Evolutionary conservation across 2,329 filamentous ascomycete genomes (phyloP).

Genomic region (Xylariaceae sp.): DNA sequence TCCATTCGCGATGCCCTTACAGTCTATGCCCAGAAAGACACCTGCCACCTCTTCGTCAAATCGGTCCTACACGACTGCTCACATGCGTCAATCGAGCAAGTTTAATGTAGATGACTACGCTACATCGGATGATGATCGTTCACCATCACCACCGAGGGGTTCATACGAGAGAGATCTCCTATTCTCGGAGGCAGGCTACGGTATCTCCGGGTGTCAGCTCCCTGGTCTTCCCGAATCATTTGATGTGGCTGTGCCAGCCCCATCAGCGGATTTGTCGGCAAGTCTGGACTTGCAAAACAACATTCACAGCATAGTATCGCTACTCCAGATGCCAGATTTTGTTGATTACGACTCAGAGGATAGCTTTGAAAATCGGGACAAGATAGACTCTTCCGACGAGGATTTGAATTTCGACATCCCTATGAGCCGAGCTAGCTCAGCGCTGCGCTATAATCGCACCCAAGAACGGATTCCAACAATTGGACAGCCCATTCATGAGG

Average conservation of each 20-base stretch:
- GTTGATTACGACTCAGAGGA: conserved; percentile 31
- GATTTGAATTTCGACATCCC: conserved; percentile 39
- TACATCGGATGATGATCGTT: conserved; percentile 31
- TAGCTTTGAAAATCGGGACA: conserved; percentile 8
- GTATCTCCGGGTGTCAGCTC: conserved; percentile 31
- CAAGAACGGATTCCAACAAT: conserved; percentile 12
- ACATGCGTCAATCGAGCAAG: conserved; percentile 17
- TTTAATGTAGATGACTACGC: conserved; percentile 36
- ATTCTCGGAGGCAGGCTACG: conserved; percentile 36
- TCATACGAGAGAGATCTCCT: conserved; percentile 40
- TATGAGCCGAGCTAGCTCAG: conserved; percentile 22
- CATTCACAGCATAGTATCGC: conserved; percentile 10
- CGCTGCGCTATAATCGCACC: conserved; percentile 11
- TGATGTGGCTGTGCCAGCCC: conserved; percentile 15
- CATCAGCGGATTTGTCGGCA: not conserved
- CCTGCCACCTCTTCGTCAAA: conserved; percentile 13
- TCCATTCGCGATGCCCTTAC: conserved; percentile 3
- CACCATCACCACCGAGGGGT: conserved; percentile 25
- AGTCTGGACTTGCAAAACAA: conserved; percentile 3
- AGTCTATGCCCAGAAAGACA: not conserved
- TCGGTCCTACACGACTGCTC: conserved; percentile 6
- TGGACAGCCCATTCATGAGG: conserved; percentile 6
- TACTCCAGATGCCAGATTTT: conserved; percentile 29
- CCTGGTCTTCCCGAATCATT: conserved; percentile 37
- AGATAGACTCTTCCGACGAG: conserved; percentile 33